These are phyloP conservation scores for Trichosporon ovoides DNA, from an alignment of 1,284 basidiomycete genomes.

Conservation along the genomic window DNA sequence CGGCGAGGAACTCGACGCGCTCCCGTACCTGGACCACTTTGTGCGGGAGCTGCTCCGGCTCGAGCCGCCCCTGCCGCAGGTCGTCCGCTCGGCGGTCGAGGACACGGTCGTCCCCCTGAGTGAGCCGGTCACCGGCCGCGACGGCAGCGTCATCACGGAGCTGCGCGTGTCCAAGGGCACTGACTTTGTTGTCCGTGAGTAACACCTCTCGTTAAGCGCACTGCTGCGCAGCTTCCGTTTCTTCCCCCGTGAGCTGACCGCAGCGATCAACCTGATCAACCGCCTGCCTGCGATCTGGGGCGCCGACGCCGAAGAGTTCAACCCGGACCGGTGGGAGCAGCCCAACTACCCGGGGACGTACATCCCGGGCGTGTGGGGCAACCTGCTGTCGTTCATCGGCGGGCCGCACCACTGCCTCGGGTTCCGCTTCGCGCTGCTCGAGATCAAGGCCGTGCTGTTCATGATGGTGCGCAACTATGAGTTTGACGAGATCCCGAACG, in stretches of 20 bases:
- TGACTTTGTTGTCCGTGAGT: slow-evolving; percentile 43
- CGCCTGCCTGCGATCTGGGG: slow-evolving; percentile 61
- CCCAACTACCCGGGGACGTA: slow-evolving; percentile 40
- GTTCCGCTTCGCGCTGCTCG: slow-evolving; percentile 63
- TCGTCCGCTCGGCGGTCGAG: slow-evolving; percentile 57
- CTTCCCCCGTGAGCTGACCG: slow-evolving; percentile 36
- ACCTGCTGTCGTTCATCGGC: slow-evolving; percentile 61
- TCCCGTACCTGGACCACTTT: slow-evolving; percentile 60
- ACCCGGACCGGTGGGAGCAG: slow-evolving; percentile 33
- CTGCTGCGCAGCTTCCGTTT: too few species aligned
- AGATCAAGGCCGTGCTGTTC: slow-evolving; percentile 61
- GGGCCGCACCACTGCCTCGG: slow-evolving; percentile 67
- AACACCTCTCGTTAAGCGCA: too few species aligned
- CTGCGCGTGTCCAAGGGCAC: slow-evolving; percentile 38
- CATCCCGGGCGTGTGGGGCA: slow-evolving; percentile 61
- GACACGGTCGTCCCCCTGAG: slow-evolving; percentile 61
- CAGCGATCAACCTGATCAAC: slow-evolving; percentile 52
- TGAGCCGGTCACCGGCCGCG: slow-evolving; percentile 42
- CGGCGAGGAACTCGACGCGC: slow-evolving; percentile 49
- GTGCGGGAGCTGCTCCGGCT: slow-evolving; percentile 64
- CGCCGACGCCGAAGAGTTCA: slow-evolving; percentile 62
- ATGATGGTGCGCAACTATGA: slow-evolving; percentile 34
- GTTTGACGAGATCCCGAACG: slow-evolving; percentile 4
- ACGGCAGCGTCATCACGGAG: slow-evolving; percentile 47
- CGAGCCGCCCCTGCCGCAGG: slow-evolving; percentile 61